Evolutionary conservation across 1,284 basidiomycete species (phyloP).

Genomic region (Ustilago lituana): DNA sequence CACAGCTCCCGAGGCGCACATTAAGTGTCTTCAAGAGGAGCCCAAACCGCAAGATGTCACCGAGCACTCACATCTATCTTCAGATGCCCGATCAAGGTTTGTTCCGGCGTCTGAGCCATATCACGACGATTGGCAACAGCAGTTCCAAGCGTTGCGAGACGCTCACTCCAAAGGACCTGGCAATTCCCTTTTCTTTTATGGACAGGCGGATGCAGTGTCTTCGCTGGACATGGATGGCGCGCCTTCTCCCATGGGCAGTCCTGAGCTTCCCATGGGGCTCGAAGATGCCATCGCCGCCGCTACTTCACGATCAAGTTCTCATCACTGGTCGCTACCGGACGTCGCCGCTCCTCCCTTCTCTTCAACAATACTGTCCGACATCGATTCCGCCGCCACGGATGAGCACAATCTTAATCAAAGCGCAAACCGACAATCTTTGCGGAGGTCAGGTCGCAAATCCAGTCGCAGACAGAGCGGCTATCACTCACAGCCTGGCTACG

Average conservation of each 20-base stretch:
- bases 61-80: neutral
- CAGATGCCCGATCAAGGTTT: neutral
- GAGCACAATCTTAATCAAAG: neutral
- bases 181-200: neutral
- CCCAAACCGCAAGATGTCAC: neutral
- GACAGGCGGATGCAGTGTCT: no score
- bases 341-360: neutral
- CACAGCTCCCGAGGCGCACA: slow-evolving; percentile 36
- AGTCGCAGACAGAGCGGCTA: slow-evolving; percentile 46
- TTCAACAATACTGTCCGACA: neutral
- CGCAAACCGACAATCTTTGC: slow-evolving; percentile 2
- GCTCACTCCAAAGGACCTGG: neutral
- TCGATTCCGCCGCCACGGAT: neutral
- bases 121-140: slow-evolving; percentile 9
- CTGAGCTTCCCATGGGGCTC: slow-evolving; percentile 31
- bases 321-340: slow-evolving; percentile 4
- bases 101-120: neutral
- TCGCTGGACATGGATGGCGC: slow-evolving; percentile 25
- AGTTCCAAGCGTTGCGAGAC: slow-evolving; percentile 4
- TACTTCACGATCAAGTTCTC: slow-evolving; percentile 2
- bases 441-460: slow-evolving; percentile 37
- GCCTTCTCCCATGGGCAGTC: slow-evolving; percentile 43
- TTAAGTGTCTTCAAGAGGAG: slow-evolving; percentile 36
- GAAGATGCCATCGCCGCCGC: slow-evolving; percentile 31
- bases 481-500: slow-evolving; percentile 7